Conservation (phyloP, 495 filamentous ascomycete species). For the Mytilinidion resinicola region DNA sequence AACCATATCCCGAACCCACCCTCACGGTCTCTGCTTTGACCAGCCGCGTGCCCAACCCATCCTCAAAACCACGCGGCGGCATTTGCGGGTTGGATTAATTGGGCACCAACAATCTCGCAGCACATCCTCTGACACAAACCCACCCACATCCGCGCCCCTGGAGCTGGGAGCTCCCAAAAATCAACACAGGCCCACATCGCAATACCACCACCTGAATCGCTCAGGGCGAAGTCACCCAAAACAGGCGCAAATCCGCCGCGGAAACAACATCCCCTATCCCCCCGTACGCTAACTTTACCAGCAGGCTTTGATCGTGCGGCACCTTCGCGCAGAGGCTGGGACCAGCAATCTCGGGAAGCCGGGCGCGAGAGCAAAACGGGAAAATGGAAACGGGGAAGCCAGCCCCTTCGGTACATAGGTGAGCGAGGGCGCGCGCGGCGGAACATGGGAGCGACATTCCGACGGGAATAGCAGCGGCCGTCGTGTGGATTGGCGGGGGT, state of each 20-base stretch:
- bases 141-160: too few relatives aligned
- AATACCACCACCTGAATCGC: not conserved
- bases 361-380: not conserved
- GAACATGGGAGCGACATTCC: not conserved
- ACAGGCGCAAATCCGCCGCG: not conserved
- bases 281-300: not conserved
- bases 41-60: too few relatives aligned
- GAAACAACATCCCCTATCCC: not conserved
- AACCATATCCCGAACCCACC: too few relatives aligned
- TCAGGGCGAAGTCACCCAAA: not conserved
- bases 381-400: not conserved
- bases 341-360: not conserved
- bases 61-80: too few relatives aligned
- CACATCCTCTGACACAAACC: too few relatives aligned
- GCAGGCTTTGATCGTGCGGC: not conserved
- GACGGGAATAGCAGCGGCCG: not conserved
- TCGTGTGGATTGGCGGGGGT: too few relatives aligned
- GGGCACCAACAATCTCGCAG: too few relatives aligned
- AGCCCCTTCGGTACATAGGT: not conserved
- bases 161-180: too few relatives aligned
- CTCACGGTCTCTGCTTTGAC: too few relatives aligned
- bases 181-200: not conserved
- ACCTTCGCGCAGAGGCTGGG: not conserved
- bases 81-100: too few relatives aligned
- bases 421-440: not conserved